A percentile compares a stretch with the other conserved stretches of the same genome.
phyloP scores from a whole-genome alignment of 805 yeast genomes.

The Barnettozyma siamensis region DNA sequence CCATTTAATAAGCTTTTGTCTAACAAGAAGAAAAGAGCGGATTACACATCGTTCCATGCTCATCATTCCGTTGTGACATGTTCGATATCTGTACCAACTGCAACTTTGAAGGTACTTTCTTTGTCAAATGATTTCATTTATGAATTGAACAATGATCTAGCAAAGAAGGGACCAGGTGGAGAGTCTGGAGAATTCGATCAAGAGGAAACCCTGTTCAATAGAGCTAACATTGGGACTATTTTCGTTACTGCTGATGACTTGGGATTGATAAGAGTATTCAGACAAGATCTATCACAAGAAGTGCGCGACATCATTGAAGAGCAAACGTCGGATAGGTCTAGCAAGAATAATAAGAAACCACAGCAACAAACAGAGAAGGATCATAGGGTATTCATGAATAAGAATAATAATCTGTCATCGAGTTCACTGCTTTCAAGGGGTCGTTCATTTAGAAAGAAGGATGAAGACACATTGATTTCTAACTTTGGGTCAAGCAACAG shows the following conservation, averaged over 20 bases:
- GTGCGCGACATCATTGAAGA: slow-evolving; percentile 33
- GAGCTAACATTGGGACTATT: slow-evolving; percentile 37
- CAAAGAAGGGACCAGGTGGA: slow-evolving; percentile 8
- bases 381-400: slow-evolving; percentile 9
- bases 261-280: slow-evolving; percentile 70
- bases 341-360: background rate
- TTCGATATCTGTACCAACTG: slow-evolving; percentile 72
- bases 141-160: slow-evolving; percentile 42
- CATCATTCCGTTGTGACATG: slow-evolving; percentile 69
- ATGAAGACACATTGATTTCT: background rate
- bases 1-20: slow-evolving; percentile 13
- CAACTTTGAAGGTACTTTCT: slow-evolving; percentile 57
- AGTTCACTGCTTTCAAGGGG: slow-evolving; percentile 16
- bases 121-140: slow-evolving; percentile 75
- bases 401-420: slow-evolving; percentile 13
- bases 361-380: background rate
- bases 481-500: slow-evolving; percentile 1
- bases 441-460: slow-evolving; percentile 4
- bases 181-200: slow-evolving; percentile 4
- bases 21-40: slow-evolving; percentile 41
- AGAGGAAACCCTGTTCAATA: slow-evolving; percentile 21
- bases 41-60: slow-evolving; percentile 70
- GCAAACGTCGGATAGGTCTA: slow-evolving; percentile 8
- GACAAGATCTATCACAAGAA: slow-evolving; percentile 67
- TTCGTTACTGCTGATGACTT: slow-evolving; percentile 71